A percentile compares a stretch with the other conserved stretches of the same genome.
Evolutionary conservation across 371 early-diverging fungal species (phyloP).

Genomic region (Apophysomyces variabilis): DNA sequence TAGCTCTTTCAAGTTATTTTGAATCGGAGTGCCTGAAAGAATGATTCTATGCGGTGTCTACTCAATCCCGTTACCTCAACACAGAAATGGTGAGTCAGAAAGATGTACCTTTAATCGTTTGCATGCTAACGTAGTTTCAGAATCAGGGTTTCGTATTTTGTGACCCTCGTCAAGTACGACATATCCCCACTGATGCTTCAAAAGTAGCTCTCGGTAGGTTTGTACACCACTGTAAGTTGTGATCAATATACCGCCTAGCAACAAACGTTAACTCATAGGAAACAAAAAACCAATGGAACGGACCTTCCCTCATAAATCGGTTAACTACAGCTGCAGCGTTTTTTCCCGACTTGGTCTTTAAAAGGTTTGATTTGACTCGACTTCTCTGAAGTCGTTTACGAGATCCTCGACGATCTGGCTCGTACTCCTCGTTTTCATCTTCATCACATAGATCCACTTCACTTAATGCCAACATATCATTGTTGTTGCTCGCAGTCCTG

Average conservation of each 20-base stretch:
- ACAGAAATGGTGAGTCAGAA: neutral
- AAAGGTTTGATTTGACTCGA: slow-evolving; percentile 22
- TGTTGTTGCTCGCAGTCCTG: slow-evolving; percentile 15
- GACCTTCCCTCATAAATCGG: slow-evolving; percentile 37
- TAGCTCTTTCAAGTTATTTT: slow-evolving; percentile 96
- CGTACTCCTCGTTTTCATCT: slow-evolving; percentile 49
- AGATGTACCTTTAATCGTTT: slow-evolving; percentile 72
- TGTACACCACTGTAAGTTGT: slow-evolving; percentile 89
- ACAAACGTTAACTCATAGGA: neutral
- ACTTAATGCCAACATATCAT: slow-evolving; percentile 25
- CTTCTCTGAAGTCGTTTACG: slow-evolving; percentile 30
- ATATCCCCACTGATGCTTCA: slow-evolving; percentile 85
- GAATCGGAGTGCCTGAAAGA: slow-evolving; percentile 98
- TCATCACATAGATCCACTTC: slow-evolving; percentile 23
- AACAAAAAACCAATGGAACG: neutral
- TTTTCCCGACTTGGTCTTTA: slow-evolving; percentile 45
- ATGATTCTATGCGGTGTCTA: slow-evolving; percentile 89
- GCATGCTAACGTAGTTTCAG: slow-evolving; percentile 85
- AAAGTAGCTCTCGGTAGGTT: slow-evolving; percentile 65
- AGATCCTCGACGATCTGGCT: slow-evolving; percentile 35
- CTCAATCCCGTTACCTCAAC: neutral
- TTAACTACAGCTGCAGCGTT: slow-evolving; percentile 42
- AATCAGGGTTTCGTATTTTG: slow-evolving; percentile 95
- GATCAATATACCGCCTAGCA: slow-evolving; percentile 79
- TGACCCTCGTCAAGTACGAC: slow-evolving; percentile 99